Percentiles rank a stretch among this genome's conserved stretches.
phyloP scores from a whole-genome alignment of 2,329 filamentous ascomycete genomes.

The Cryphonectria radicalis region DNA sequence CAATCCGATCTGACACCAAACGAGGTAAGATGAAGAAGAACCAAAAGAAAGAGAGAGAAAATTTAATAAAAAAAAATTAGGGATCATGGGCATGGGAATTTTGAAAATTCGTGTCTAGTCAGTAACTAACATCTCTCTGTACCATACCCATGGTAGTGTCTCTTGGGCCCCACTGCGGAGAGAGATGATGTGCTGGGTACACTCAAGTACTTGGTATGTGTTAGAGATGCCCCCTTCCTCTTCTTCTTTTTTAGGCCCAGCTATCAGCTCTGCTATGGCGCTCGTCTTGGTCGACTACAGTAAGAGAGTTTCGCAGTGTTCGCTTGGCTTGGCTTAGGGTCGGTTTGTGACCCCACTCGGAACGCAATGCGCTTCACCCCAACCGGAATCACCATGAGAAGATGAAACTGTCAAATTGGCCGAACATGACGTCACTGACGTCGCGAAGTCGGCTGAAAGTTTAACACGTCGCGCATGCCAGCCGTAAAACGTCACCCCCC shows the following conservation, averaged over 20 bases:
- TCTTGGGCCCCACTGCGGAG: slow-evolving; percentile 1
- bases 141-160: not conserved
- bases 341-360: slow-evolving; percentile 7
- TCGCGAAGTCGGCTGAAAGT: slow-evolving; percentile 1
- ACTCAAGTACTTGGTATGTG: no score
- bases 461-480: slow-evolving; percentile 5
- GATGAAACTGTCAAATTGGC: slow-evolving; percentile 5
- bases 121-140: not conserved
- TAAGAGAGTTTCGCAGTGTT: slow-evolving; percentile 1
- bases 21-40: not conserved
- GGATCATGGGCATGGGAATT: slow-evolving; percentile 10
- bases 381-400: not conserved
- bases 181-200: not conserved
- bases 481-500: not conserved
- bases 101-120: not conserved
- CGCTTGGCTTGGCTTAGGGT: not conserved
- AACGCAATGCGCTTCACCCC: slow-evolving; percentile 6
- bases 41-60: no score
- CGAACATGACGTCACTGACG: slow-evolving; percentile 10
- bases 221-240: not conserved
- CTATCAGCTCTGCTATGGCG: not conserved
- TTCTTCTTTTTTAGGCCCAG: not conserved
- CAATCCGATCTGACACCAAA: not conserved
- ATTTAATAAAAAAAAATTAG: not conserved
- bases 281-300: not conserved